Percentiles rank a stretch among this genome's conserved stretches.
phyloP scores from a whole-genome alignment of 1,284 basidiomycete species.

The Exsudoporus floridanus region DNA sequence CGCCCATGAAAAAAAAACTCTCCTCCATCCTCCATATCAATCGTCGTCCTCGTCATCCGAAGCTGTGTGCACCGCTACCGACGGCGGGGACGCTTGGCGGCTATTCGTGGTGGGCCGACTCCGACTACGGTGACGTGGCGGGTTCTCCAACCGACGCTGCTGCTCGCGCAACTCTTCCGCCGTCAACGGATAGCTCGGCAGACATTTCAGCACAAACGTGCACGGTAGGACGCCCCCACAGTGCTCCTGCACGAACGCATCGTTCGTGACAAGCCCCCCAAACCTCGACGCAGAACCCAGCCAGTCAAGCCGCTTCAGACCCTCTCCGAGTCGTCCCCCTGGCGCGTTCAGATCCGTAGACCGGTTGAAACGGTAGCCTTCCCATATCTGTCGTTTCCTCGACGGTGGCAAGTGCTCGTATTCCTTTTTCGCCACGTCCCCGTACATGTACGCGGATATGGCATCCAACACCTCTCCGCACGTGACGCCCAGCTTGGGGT shows the following conservation, averaged over 20 bases:
- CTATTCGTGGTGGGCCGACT: constrained; percentile 17
- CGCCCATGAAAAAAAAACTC: background rate
- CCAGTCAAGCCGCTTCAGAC: constrained; percentile 64
- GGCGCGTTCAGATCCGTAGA: constrained; percentile 61
- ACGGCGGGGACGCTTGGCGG: constrained; percentile 19
- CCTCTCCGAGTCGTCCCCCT: constrained; percentile 60
- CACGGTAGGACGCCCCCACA: constrained; percentile 54
- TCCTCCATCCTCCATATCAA: background rate
- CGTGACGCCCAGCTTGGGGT: constrained; percentile 58
- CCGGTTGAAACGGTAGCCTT: constrained; percentile 62
- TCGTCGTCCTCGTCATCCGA: constrained; percentile 20
- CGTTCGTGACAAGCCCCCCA: constrained; percentile 55
- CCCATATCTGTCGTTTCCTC: constrained; percentile 43
- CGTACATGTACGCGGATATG: constrained; percentile 50
- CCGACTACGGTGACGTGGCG: constrained; percentile 19
- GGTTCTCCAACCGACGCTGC: constrained; percentile 36
- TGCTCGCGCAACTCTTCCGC: constrained; percentile 51
- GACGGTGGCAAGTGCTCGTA: constrained; percentile 42
- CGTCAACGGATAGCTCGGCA: constrained; percentile 47
- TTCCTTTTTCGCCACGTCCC: constrained; percentile 50
- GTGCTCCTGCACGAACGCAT: constrained; percentile 43
- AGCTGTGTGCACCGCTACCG: constrained; percentile 9
- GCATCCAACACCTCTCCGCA: constrained; percentile 71
- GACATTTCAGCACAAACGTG: constrained; percentile 58
- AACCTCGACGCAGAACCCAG: constrained; percentile 55